phyloP scores from a whole-genome alignment of 2,329 filamentous ascomycete species.

The Aspergillus novofumigatus region DNA sequence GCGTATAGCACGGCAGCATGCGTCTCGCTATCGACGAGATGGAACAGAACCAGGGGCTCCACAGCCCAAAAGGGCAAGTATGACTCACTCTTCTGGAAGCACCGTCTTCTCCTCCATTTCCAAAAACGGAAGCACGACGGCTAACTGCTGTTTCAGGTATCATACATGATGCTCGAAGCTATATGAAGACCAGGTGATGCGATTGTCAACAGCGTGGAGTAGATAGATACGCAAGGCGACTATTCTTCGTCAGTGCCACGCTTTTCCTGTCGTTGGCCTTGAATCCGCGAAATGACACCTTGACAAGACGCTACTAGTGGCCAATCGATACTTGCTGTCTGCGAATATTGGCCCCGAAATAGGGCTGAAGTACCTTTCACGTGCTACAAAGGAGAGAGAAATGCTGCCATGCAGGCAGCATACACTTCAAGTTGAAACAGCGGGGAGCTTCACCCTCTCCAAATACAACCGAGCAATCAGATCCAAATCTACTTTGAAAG shows the following conservation, averaged over 20 bases:
- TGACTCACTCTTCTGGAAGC: conserved; percentile 9
- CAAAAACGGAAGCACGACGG: background rate
- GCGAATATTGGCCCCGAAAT: background rate
- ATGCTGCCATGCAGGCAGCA: conserved; percentile 6
- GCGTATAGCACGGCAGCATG: background rate
- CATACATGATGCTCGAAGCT: background rate
- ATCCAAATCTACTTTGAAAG: conserved; percentile 1
- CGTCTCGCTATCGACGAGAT: background rate
- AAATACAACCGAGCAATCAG: conserved; percentile 2
- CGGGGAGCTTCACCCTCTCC: background rate
- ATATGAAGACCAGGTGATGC: conserved; percentile 1
- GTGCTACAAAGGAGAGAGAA: background rate
- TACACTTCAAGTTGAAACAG: background rate
- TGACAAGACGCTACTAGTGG: background rate
- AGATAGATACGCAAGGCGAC: background rate
- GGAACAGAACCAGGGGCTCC: conserved; percentile 1
- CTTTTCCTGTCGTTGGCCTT: background rate
- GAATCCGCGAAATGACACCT: background rate
- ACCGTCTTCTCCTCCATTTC: conserved; percentile 1
- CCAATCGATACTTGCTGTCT: background rate
- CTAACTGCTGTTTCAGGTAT: conserved; percentile 1
- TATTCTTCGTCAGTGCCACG: background rate
- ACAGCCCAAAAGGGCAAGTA: background rate
- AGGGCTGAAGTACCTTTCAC: background rate
- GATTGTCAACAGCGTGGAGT: background rate